Percentiles rank a stretch among this genome's conserved stretches.
Conservation (phyloP, 1,284 basidiomycete genomes). For the Salmacisia buchloeana region DNA sequence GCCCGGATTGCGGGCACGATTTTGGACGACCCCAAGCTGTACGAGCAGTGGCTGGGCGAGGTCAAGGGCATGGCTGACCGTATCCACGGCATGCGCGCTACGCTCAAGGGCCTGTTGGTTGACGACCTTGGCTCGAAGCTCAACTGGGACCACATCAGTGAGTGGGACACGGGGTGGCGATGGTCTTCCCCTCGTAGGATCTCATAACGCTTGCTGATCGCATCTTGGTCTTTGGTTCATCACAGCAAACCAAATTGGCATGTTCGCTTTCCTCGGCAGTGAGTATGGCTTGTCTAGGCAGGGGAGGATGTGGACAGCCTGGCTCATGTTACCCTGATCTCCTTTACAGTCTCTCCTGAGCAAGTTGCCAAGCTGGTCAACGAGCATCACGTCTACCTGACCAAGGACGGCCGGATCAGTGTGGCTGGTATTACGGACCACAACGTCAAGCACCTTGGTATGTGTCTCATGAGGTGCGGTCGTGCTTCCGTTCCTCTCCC, state of each 20-base stretch:
- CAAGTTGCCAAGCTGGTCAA: constrained; percentile 48
- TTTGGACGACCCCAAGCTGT: constrained; percentile 51
- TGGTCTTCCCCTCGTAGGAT: not conserved
- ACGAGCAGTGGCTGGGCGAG: constrained; percentile 52
- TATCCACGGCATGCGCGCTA: constrained; percentile 50
- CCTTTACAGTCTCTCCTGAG: constrained; percentile 41
- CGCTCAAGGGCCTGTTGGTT: constrained; percentile 45
- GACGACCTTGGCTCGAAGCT: constrained; percentile 48
- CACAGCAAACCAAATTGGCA: constrained; percentile 49
- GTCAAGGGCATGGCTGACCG: constrained; percentile 52
- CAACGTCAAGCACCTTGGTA: constrained; percentile 45
- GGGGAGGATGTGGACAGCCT: too few species aligned
- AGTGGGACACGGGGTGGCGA: not conserved
- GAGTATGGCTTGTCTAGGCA: not conserved
- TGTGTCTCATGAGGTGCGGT: not conserved
- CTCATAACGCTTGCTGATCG: not conserved
- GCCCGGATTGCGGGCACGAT: constrained; percentile 54
- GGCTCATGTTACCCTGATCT: not conserved
- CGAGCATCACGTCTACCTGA: constrained; percentile 51
- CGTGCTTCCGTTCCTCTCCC: not conserved
- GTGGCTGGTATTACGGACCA: constrained; percentile 49
- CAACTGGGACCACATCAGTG: constrained; percentile 51
- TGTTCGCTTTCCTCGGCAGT: constrained; percentile 48
- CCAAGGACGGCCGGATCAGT: constrained; percentile 50
- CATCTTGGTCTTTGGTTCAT: not conserved